Base-by-base conservation (phyloP, 441 rosid genomes). In the Pelargonium citronellum region DNA sequence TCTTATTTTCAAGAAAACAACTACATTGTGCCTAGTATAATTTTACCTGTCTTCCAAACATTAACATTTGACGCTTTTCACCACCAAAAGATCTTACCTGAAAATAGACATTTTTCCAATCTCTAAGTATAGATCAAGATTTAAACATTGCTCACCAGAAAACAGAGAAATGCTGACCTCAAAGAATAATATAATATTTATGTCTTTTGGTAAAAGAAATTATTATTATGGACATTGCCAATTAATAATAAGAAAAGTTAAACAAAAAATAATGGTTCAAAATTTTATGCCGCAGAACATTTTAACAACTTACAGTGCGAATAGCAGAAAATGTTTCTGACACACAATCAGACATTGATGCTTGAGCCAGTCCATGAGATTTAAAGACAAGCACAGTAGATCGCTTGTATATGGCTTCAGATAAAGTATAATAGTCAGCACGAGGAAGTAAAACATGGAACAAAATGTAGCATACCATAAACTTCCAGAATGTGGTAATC, bases 51-150 rank as follows among this genome's bases (percentile, higher is more conserved):
- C 81, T 78, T 74, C 95, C 96, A 67, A 94, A 90, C 84, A 85
- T 81, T 70, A 77, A 81, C 97, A 91, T 91, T 80, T 91, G 99
- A 67, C 81, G 89, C 77, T 84, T 91, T 83, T 94, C 99, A 73
- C 97, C 99, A 60, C 97, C 85, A 80, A 94, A 94, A 20, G 97
- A 94, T 83, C 97, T 87, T 66, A 94, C 98, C 98, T 91, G 69
- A 64, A 74, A 58, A 82, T 53, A 75, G 68, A 64, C 62, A 19
- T 51, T 58, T 70, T 13, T 55, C 67, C 67, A 76, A 64, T 73
- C 44, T 61, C 63, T 1, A 58, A 58, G 27, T 58, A 20, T 9
- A 58, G 27, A 58, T 58, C 63, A 19, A 58, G 63, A 24, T 58
- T 58, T 20, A 8, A 58, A 17, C 63, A 58, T 58, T 58, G 20